Evolutionary conservation across 2,329 filamentous ascomycete genomes (phyloP).

Genomic region (Thermomyces lanuginosus): DNA sequence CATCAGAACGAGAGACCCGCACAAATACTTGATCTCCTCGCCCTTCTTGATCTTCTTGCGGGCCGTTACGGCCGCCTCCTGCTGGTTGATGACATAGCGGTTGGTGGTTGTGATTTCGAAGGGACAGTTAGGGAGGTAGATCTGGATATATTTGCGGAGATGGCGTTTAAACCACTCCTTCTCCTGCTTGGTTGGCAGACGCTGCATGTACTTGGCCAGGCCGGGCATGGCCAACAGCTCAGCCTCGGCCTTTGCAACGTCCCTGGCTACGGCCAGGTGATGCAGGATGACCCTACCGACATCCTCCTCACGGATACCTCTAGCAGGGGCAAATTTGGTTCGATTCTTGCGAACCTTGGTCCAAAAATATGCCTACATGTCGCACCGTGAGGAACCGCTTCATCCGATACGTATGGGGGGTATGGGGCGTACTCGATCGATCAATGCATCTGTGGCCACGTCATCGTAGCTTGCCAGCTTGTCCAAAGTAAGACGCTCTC

Average conservation of each 20-base stretch:
- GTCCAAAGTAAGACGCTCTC: slow-evolving; percentile 64
- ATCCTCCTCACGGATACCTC: slow-evolving; percentile 55
- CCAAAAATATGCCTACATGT: slow-evolving; percentile 75
- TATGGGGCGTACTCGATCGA: slow-evolving; percentile 64
- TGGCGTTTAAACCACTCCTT: slow-evolving; percentile 76
- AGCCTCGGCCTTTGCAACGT: slow-evolving; percentile 53
- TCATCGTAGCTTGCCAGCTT: slow-evolving; percentile 91
- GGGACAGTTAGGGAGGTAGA: slow-evolving; percentile 84
- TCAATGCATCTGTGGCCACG: slow-evolving; percentile 80
- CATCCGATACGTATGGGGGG: slow-evolving; percentile 2
- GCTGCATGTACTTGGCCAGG: slow-evolving; percentile 52
- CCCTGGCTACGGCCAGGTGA: slow-evolving; percentile 57
- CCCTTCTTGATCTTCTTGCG: slow-evolving; percentile 62
- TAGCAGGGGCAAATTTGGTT: slow-evolving; percentile 66
- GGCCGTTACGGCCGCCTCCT: slow-evolving; percentile 77
- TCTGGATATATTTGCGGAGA: slow-evolving; percentile 75
- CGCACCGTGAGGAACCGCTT: slow-evolving; percentile 6
- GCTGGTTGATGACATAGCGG: slow-evolving; percentile 77
- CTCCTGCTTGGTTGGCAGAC: slow-evolving; percentile 58
- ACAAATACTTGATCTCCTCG: slow-evolving; percentile 78
- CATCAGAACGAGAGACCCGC: slow-evolving; percentile 81
- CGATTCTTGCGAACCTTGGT: slow-evolving; percentile 89
- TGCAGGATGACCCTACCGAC: slow-evolving; percentile 44
- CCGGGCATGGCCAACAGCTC: slow-evolving; percentile 57
- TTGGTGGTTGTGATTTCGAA: slow-evolving; percentile 92